phyloP scores from a whole-genome alignment of 2,329 filamentous ascomycete species.

The Rutstroemia sp. region DNA sequence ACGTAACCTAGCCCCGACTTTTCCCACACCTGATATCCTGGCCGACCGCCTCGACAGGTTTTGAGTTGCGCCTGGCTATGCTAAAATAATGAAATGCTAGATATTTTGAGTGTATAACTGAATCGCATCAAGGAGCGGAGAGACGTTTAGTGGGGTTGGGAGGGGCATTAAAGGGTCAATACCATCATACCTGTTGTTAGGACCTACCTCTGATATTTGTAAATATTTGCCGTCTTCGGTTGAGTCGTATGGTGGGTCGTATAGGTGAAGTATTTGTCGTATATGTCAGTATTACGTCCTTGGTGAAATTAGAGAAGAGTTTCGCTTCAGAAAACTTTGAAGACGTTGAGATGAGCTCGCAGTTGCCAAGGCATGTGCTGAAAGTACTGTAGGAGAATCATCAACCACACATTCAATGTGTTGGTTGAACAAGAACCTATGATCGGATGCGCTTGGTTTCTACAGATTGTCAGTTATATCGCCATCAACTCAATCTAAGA shows the following conservation, averaged over 20 bases:
- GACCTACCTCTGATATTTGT: constrained; percentile 17
- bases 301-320: background rate
- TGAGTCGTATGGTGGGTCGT: background rate
- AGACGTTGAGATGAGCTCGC: background rate
- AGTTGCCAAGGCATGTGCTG: background rate
- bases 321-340: constrained; percentile 3
- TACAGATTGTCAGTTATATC: constrained; percentile 18
- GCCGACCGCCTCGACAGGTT: constrained; percentile 7
- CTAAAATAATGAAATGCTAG: constrained; percentile 14
- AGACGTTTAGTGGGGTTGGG: constrained; percentile 5
- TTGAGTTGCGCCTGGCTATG: constrained; percentile 16
- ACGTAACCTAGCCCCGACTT: background rate
- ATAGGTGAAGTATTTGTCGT: background rate
- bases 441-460: constrained; percentile 29
- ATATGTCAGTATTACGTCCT: background rate
- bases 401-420: no score
- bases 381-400: background rate
- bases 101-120: constrained; percentile 13
- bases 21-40: constrained; percentile 1
- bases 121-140: constrained; percentile 15
- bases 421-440: constrained; percentile 6
- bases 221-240: background rate
- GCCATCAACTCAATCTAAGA: background rate
- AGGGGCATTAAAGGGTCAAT: constrained; percentile 8
- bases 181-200: constrained; percentile 22